These are phyloP conservation scores for Neospermospora avenae DNA, from an alignment of 2,329 filamentous ascomycete genomes.

Conservation along the genomic window DNA sequence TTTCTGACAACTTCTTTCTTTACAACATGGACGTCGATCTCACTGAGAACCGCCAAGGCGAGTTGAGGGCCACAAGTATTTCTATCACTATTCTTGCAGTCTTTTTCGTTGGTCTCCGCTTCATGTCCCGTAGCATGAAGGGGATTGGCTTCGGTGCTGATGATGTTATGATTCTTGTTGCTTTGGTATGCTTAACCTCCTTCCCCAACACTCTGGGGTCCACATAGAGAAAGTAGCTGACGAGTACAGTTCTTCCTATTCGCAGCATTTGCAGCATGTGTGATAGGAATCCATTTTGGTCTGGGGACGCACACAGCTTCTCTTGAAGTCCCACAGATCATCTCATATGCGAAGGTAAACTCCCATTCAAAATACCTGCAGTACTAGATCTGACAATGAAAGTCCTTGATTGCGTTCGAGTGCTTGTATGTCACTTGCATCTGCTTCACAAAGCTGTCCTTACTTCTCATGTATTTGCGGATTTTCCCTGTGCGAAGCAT, in stretches of 20 bases:
- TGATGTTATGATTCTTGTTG: slow-evolving; percentile 8
- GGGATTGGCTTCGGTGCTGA: neutral
- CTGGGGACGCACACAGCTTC: neutral
- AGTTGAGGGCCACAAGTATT: slow-evolving; percentile 2
- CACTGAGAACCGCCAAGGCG: neutral
- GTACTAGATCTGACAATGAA: neutral
- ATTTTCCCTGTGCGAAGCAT: slow-evolving; percentile 32
- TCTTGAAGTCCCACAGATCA: neutral
- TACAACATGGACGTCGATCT: slow-evolving; percentile 2
- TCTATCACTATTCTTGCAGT: neutral
- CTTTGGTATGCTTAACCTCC: neutral
- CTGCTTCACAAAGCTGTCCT: slow-evolving; percentile 34
- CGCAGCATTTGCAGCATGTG: neutral
- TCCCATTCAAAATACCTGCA: neutral
- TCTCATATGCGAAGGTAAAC: neutral
- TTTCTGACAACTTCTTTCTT: neutral
- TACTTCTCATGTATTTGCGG: slow-evolving; percentile 36
- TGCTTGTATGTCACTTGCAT: slow-evolving; percentile 32
- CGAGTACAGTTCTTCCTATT: neutral
- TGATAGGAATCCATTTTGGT: neutral
- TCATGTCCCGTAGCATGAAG: neutral
- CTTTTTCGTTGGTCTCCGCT: slow-evolving; percentile 6
- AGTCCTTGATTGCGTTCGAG: slow-evolving; percentile 29
- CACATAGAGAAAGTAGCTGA: neutral
- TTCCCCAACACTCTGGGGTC: neutral